These are phyloP conservation scores for Salmacisia buchloeana DNA, from an alignment of 1,284 basidiomycete species.

Conservation along the genomic window DNA sequence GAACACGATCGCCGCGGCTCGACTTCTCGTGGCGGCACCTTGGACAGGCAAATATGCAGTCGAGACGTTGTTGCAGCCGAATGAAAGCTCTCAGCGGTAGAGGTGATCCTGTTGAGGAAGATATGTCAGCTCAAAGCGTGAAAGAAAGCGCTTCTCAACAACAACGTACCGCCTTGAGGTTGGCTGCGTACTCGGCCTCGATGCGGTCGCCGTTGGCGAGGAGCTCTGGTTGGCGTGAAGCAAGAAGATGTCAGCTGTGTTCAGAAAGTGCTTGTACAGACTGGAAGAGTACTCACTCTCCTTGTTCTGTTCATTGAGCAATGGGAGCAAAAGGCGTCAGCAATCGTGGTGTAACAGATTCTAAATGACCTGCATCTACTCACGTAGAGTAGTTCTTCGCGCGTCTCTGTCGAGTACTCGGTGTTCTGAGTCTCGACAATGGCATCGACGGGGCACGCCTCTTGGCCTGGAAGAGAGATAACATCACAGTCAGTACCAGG, in stretches of 20 bases:
- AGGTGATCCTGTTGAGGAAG: conserved; percentile 10
- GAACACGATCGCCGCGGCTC: too few relatives aligned
- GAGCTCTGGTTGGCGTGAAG: conserved; percentile 58
- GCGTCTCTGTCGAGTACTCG: conserved; percentile 85
- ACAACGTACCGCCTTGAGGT: conserved; percentile 40
- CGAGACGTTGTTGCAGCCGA: too few relatives aligned
- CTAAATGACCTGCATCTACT: not conserved
- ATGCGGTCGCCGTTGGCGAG: conserved; percentile 90
- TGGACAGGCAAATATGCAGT: too few relatives aligned
- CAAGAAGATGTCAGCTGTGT: not conserved
- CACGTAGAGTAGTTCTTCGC: conserved; percentile 88
- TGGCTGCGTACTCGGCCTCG: conserved; percentile 68
- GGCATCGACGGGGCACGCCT: conserved; percentile 98
- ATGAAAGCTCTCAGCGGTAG: not conserved
- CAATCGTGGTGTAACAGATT: not conserved
- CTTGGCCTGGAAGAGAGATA: conserved; percentile 45
- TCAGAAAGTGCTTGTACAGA: conserved; percentile 55
- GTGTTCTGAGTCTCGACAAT: conserved; percentile 77
- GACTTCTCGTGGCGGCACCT: too few relatives aligned
- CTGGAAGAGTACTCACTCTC: conserved; percentile 50
- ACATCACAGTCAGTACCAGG: not conserved
- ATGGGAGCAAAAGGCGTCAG: not conserved
- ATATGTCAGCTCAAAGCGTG: not conserved
- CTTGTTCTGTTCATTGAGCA: conserved; percentile 63
- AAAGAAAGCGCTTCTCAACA: not conserved